A percentile compares a stretch with the other conserved stretches of the same genome.
These are phyloP conservation scores for Ganoderma resinaceum DNA, from an alignment of 1,284 basidiomycete genomes.

Conservation along the genomic window DNA sequence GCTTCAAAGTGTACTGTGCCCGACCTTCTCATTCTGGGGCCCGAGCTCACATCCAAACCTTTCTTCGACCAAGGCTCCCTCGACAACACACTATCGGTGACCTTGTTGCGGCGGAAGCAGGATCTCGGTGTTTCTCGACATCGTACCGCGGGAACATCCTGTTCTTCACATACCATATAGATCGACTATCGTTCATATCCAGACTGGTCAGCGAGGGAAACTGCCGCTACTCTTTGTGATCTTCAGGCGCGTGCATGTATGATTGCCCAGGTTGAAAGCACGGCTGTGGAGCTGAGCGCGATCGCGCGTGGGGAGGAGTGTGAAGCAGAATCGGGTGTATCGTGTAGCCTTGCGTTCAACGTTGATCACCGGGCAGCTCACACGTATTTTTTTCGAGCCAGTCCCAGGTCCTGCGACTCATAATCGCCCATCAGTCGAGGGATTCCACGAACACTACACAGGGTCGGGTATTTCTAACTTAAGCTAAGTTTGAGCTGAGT, in stretches of 20 bases:
- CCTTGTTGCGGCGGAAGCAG: constrained; percentile 24
- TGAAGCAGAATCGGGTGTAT: constrained; percentile 55
- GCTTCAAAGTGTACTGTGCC: constrained; percentile 58
- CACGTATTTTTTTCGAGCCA: constrained; percentile 48
- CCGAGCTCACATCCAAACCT: constrained; percentile 42
- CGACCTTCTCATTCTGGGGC: constrained; percentile 50
- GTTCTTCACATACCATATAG: too few species aligned
- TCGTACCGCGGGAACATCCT: too few species aligned
- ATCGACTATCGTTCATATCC: too few species aligned
- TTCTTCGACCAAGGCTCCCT: too few species aligned
- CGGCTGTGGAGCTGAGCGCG: constrained; percentile 51
- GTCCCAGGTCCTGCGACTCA: constrained; percentile 46
- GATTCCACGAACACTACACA: not conserved
- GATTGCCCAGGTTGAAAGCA: constrained; percentile 45
- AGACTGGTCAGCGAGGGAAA: too few species aligned
- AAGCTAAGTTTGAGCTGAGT: not conserved
- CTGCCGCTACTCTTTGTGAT: constrained; percentile 50
- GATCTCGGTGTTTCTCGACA: constrained; percentile 45
- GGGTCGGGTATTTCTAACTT: not conserved
- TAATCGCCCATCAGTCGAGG: constrained; percentile 42
- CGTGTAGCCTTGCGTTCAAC: constrained; percentile 49
- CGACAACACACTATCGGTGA: not conserved
- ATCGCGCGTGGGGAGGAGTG: constrained; percentile 55
- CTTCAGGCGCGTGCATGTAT: constrained; percentile 41
- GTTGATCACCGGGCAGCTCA: constrained; percentile 32